Conservation (phyloP, 345 rosid species). For the Trapa bicornis region DNA sequence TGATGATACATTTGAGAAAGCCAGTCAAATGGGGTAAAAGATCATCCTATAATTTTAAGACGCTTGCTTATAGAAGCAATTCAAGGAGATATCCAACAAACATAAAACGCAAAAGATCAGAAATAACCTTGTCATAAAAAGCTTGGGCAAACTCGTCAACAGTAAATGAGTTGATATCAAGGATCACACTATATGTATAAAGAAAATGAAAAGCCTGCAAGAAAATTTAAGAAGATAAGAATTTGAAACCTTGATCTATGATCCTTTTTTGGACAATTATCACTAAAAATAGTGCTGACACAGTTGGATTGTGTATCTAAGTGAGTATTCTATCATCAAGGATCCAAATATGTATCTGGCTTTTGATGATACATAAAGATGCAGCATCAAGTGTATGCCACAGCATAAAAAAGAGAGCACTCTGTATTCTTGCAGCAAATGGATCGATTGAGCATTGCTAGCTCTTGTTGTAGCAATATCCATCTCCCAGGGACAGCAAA, state of each 20-base stretch:
- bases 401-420: neutral
- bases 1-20: conserved; percentile 18
- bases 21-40: conserved; percentile 7
- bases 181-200: conserved; percentile 54
- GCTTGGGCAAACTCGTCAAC: conserved; percentile 86
- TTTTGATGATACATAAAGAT: neutral
- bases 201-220: conserved; percentile 86
- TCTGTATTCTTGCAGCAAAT: neutral
- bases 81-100: conserved; percentile 6
- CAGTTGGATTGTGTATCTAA: neutral
- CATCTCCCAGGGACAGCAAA: neutral
- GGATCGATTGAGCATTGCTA: neutral
- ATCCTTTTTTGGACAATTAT: neutral
- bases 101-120: conserved; percentile 6
- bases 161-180: conserved; percentile 63
- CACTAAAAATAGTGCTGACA: neutral
- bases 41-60: neutral
- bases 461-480: neutral
- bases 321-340: neutral
- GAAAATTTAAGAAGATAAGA: neutral
- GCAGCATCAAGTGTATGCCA: neutral
- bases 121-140: conserved; percentile 80
- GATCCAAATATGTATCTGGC: neutral
- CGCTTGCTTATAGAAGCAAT: neutral
- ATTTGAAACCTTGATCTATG: neutral